These are phyloP conservation scores for Kwoniella newhampshirensis DNA, from an alignment of 768 basidiomycete genomes.

Conservation along the genomic window DNA sequence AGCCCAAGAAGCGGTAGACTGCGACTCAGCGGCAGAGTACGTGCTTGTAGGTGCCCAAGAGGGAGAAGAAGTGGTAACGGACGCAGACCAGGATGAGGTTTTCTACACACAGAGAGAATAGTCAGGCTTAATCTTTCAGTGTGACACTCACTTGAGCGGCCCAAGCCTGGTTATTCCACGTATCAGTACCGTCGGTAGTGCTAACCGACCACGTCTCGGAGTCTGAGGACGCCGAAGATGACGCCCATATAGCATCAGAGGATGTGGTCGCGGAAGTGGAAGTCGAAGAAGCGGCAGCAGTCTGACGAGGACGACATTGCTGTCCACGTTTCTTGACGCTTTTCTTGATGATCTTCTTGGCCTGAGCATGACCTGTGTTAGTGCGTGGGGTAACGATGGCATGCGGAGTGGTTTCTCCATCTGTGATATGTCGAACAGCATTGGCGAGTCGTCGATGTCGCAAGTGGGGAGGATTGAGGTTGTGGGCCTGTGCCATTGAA, in stretches of 20 bases:
- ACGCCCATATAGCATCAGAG: slow-evolving; percentile 11
- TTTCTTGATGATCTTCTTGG: slow-evolving; percentile 34
- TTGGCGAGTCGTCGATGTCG: slow-evolving; percentile 35
- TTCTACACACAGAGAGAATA: background rate
- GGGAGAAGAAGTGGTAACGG: slow-evolving; percentile 2
- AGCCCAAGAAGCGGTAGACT: slow-evolving; percentile 1
- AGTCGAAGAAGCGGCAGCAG: slow-evolving; percentile 8
- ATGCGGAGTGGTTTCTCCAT: slow-evolving; percentile 9
- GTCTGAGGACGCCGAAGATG: slow-evolving; percentile 4
- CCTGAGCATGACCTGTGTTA: slow-evolving; percentile 36
- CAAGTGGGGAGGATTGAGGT: slow-evolving; percentile 22
- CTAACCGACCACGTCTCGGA: slow-evolving; percentile 6
- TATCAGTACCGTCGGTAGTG: background rate
- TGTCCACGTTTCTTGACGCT: slow-evolving; percentile 30
- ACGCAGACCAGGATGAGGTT: slow-evolving; percentile 4
- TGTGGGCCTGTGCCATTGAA: slow-evolving; percentile 15
- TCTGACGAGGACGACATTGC: slow-evolving; percentile 27
- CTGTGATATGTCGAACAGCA: slow-evolving; percentile 10
- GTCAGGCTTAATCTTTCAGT: background rate
- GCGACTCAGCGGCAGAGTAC: slow-evolving; percentile 1
- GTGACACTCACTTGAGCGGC: slow-evolving; percentile 6
- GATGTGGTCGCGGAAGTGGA: slow-evolving; percentile 9
- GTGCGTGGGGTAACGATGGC: slow-evolving; percentile 18
- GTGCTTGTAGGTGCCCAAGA: slow-evolving; percentile 2
- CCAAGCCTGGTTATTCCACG: slow-evolving; percentile 7